phyloP scores from a whole-genome alignment of 129 eudicot genomes.

The Deinandra increscens region DNA sequence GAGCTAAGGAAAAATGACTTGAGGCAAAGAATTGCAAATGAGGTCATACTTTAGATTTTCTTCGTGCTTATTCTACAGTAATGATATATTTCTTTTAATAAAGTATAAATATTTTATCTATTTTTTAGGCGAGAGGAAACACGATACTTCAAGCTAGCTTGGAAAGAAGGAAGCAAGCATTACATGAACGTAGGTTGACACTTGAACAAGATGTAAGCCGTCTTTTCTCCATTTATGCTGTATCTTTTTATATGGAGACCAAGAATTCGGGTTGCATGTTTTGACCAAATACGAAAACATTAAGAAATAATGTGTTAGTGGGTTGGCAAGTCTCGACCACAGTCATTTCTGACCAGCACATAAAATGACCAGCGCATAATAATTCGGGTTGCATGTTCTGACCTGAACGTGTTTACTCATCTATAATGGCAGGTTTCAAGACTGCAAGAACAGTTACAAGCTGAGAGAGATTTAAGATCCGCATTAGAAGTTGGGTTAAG shows the following conservation, averaged over 20 bases:
- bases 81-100: not conserved
- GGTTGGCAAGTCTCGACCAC: not conserved
- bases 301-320: not conserved
- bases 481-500: conserved; percentile 95
- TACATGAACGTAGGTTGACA: conserved; percentile 92
- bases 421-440: conserved; percentile 61
- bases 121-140: conserved; percentile 85
- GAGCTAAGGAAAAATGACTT: conserved; percentile 88
- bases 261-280: not conserved
- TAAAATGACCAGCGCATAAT: not conserved
- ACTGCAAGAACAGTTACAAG: conserved; percentile 97
- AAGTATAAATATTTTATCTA: conserved; percentile 15
- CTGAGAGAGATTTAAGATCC: conserved; percentile 93
- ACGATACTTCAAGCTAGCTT: conserved; percentile 95
- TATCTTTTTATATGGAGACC: not conserved
- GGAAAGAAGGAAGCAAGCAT: conserved; percentile 96
- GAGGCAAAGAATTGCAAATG: conserved; percentile 86
- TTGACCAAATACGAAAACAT: not conserved
- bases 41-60: conserved; percentile 40
- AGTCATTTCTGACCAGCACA: not conserved
- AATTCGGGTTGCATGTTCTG: not conserved
- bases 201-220: conserved; percentile 94
- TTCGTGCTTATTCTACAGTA: conserved; percentile 15
- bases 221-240: not conserved
- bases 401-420: not conserved